These are phyloP conservation scores for Clausena lansium DNA, from an alignment of 345 rosid genomes.

Conservation along the genomic window DNA sequence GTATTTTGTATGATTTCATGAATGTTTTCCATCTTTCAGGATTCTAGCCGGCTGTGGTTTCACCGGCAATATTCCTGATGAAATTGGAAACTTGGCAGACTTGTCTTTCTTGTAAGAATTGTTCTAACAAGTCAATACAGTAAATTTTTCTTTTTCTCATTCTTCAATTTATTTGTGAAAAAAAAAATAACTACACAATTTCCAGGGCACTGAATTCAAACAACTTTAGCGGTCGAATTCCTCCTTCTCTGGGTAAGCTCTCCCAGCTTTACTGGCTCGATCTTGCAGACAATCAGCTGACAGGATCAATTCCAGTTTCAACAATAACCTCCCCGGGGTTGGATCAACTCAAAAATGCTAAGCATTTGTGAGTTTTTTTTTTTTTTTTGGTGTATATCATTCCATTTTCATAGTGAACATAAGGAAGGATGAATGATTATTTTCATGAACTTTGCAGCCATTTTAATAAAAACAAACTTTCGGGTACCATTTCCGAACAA, in stretches of 20 bases:
- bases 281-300: conserved; percentile 80
- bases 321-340: conserved; percentile 56
- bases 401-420: neutral
- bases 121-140: neutral
- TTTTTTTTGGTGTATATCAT: neutral
- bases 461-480: conserved; percentile 90
- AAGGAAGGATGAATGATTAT: neutral
- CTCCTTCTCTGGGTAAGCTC: conserved; percentile 75
- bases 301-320: conserved; percentile 77
- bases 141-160: neutral
- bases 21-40: conserved; percentile 38
- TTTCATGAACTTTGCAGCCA: conserved; percentile 55
- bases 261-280: conserved; percentile 83
- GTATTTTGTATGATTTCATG: neutral
- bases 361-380: conserved; percentile 74
- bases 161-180: conserved; percentile 1
- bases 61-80: conserved; percentile 76
- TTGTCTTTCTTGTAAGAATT: conserved; percentile 82
- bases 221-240: conserved; percentile 77
- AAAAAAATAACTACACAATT: conserved; percentile 3
- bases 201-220: conserved; percentile 94
- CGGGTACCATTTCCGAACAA: conserved; percentile 63
- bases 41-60: conserved; percentile 89
- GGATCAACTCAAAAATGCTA: conserved; percentile 69
- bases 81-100: conserved; percentile 73